Evolutionary conservation across 2,329 filamentous ascomycete species (phyloP).

Genomic region (Raffaelea deltoideospora): DNA sequence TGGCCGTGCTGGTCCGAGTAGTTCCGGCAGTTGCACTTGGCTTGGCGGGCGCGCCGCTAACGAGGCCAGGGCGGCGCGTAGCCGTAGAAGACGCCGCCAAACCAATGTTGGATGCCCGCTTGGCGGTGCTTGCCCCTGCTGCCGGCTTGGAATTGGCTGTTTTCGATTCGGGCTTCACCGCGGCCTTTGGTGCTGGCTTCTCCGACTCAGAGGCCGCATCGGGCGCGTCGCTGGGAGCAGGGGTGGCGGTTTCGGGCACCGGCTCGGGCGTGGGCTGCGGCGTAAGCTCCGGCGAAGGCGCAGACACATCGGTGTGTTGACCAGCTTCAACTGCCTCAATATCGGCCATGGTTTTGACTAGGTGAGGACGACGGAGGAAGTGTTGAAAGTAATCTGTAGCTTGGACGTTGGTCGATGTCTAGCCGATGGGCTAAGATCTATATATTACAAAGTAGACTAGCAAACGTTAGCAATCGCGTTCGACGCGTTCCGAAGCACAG

Average conservation of each 20-base stretch:
- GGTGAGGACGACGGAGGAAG: not conserved
- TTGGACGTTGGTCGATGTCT: not conserved
- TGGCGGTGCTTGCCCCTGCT: slow-evolving; percentile 7
- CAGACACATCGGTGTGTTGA: slow-evolving; percentile 12
- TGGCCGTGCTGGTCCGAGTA: slow-evolving; percentile 13
- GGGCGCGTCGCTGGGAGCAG: slow-evolving; percentile 2
- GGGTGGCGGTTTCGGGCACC: slow-evolving; percentile 1
- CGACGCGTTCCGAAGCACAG: too few relatives aligned
- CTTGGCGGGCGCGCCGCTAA: slow-evolving; percentile 15
- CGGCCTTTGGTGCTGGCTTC: slow-evolving; percentile 4
- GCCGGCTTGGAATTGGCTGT: slow-evolving; percentile 11
- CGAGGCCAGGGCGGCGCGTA: slow-evolving; percentile 12
- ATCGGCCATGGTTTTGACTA: slow-evolving; percentile 16
- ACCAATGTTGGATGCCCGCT: slow-evolving; percentile 10
- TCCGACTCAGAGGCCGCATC: slow-evolving; percentile 1
- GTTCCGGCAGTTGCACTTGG: slow-evolving; percentile 13
- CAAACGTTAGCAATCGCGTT: not conserved
- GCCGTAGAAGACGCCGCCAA: slow-evolving; percentile 5
- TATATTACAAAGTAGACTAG: not conserved
- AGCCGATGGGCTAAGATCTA: not conserved
- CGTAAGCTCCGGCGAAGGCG: not conserved
- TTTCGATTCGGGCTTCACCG: slow-evolving; percentile 10
- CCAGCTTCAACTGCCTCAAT: slow-evolving; percentile 16
- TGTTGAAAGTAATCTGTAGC: not conserved
- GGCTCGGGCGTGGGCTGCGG: not conserved